Conservation (phyloP, 371 early-diverging fungal genomes). For the Mortierella sp. region DNA sequence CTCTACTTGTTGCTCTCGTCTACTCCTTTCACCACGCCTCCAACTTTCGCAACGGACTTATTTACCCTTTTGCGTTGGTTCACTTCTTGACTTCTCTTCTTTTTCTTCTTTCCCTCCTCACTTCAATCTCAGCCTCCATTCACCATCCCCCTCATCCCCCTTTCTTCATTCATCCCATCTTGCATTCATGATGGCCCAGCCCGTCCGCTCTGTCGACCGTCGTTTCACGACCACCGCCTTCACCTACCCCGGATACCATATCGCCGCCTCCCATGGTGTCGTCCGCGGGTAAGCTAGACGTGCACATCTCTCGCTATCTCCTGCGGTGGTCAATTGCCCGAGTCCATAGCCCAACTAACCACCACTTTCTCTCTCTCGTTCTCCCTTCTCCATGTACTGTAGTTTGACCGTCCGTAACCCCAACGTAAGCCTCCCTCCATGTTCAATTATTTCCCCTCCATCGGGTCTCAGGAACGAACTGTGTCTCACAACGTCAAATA, state of each 20-base stretch:
- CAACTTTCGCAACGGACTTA: too few relatives aligned
- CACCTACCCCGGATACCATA: constrained; percentile 38
- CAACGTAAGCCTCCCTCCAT: constrained; percentile 26
- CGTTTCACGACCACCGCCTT: constrained; percentile 56
- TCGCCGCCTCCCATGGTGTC: constrained; percentile 52
- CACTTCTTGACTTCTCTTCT: not conserved
- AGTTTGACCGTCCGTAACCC: constrained; percentile 56
- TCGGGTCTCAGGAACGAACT: too few relatives aligned
- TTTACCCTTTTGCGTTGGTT: not conserved
- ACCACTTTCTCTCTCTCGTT: not conserved
- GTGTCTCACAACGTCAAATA: not conserved
- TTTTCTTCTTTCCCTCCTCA: not conserved
- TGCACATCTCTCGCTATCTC: not conserved
- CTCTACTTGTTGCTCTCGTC: too few relatives aligned
- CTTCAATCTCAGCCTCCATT: not conserved
- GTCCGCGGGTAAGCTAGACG: constrained; percentile 41
- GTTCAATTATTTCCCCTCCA: too few relatives aligned
- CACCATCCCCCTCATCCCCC: not conserved
- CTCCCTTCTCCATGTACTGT: not conserved
- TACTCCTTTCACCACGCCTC: too few relatives aligned
- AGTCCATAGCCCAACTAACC: not conserved
- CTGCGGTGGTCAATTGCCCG: too few relatives aligned
- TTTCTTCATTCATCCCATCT: not conserved
- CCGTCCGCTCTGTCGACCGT: constrained; percentile 53
- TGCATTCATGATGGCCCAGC: constrained; percentile 12